Evolutionary conservation across 140 eudicot genomes (phyloP).

Genomic region (Bidens hawaiensis): DNA sequence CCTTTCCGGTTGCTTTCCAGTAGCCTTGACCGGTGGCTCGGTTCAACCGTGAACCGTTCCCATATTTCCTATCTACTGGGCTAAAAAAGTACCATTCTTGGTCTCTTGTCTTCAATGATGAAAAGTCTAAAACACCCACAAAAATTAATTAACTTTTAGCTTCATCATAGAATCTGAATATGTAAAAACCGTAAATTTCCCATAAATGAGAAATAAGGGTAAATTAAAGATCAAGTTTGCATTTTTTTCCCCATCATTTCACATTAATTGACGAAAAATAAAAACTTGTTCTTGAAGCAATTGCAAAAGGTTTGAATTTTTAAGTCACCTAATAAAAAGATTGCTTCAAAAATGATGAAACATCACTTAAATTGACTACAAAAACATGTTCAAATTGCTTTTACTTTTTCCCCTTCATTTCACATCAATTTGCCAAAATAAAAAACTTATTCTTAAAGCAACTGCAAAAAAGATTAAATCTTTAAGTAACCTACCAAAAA

Average conservation of each 20-base stretch:
- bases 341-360: too few relatives aligned
- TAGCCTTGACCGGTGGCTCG: constrained; percentile 83
- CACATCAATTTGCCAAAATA: background rate
- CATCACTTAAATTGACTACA: background rate
- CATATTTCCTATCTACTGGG: constrained; percentile 72
- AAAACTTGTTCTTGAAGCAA: background rate
- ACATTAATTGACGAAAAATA: background rate
- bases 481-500: background rate
- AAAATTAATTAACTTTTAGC: background rate
- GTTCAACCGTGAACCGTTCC: constrained; percentile 70
- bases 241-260: background rate
- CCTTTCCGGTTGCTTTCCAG: constrained; percentile 96
- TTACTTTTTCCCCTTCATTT: background rate
- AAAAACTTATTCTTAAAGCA: background rate
- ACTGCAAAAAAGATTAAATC: background rate
- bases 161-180: background rate
- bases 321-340: background rate
- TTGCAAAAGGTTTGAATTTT: background rate
- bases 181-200: too few relatives aligned
- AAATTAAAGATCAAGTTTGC: background rate
- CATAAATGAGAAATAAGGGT: background rate
- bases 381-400: background rate
- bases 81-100: constrained; percentile 92
- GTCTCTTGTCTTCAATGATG: constrained; percentile 66
- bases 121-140: constrained; percentile 30